These are phyloP conservation scores for Aspergillus ustus DNA, from an alignment of 2,329 filamentous ascomycete genomes.

Conservation along the genomic window DNA sequence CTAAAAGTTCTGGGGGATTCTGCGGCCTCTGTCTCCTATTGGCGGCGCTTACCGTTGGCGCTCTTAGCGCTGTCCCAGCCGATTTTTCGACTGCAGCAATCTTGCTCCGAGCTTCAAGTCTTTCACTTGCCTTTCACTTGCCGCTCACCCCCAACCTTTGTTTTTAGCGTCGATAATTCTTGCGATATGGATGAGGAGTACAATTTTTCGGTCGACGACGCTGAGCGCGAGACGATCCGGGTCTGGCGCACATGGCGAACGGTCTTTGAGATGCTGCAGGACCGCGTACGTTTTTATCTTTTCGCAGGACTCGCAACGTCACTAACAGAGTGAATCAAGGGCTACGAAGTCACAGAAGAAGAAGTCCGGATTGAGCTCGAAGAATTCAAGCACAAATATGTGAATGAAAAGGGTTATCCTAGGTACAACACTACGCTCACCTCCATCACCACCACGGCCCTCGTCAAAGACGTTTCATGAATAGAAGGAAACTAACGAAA, in stretches of 20 bases:
- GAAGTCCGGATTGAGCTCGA: conserved; percentile 86
- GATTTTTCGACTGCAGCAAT: conserved; percentile 35
- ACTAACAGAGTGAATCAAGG: conserved; percentile 56
- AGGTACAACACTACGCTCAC: conserved; percentile 61
- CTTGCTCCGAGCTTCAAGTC: conserved; percentile 9
- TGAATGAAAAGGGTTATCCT: conserved; percentile 72
- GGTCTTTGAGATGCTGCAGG: conserved; percentile 90
- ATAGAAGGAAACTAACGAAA: not conserved
- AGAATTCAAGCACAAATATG: conserved; percentile 76
- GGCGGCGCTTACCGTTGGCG: conserved; percentile 32
- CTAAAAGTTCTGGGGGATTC: conserved; percentile 11
- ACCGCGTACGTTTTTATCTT: conserved; percentile 67
- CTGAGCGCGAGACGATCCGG: conserved; percentile 58
- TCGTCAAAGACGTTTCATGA: no score
- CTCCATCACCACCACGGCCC: not conserved
- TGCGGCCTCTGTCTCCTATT: conserved; percentile 14
- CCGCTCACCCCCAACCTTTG: conserved; percentile 30
- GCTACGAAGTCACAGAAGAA: conserved; percentile 88
- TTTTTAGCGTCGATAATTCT: conserved; percentile 14
- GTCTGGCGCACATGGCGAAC: conserved; percentile 96
- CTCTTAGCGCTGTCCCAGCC: conserved; percentile 32
- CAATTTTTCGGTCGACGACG: conserved; percentile 39
- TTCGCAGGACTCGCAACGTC: not conserved
- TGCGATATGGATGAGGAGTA: conserved; percentile 46
- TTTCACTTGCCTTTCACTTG: conserved; percentile 17